Conservation (phyloP, 192 early-diverging fungal genomes). For the Coemansia brasiliensis region DNA sequence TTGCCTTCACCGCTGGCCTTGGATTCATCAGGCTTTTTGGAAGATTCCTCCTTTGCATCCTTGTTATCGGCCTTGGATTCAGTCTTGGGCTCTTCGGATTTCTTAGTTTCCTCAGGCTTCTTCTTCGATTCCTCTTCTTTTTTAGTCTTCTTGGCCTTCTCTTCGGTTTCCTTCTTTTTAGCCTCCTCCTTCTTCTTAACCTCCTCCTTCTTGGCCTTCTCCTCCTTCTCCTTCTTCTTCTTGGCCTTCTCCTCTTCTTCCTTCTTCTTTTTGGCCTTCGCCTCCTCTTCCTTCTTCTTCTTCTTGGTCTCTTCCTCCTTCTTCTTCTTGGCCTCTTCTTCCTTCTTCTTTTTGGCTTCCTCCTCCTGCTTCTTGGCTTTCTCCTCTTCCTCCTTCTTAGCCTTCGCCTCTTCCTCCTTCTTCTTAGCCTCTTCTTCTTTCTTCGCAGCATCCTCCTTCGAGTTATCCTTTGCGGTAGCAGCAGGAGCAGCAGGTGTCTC, state of each 20-base stretch:
- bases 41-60: neutral
- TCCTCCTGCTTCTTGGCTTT: conserved; percentile 3
- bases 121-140: conserved; percentile 7
- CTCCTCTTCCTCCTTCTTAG: conserved; percentile 4
- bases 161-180: conserved; percentile 11
- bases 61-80: conserved; percentile 12
- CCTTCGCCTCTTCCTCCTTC: conserved; percentile 1
- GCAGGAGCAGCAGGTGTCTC: conserved; percentile 14
- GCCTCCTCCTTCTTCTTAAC: conserved; percentile 2
- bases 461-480: conserved; percentile 13
- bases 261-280: conserved; percentile 3
- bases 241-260: conserved; percentile 14
- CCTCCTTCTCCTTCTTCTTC: neutral
- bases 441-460: neutral
- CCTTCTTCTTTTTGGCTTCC: conserved; percentile 4
- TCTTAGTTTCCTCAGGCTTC: conserved; percentile 13
- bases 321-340: conserved; percentile 8
- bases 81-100: neutral
- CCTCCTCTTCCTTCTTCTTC: conserved; percentile 1
- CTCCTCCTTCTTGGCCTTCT: conserved; percentile 8
- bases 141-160: conserved; percentile 5
- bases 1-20: conserved; percentile 8
- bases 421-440: conserved; percentile 7
- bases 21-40: conserved; percentile 3
- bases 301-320: conserved; percentile 5